phyloP scores from a whole-genome alignment of 169 alveolate genomes.

The Plasmodium billcollinsi region DNA sequence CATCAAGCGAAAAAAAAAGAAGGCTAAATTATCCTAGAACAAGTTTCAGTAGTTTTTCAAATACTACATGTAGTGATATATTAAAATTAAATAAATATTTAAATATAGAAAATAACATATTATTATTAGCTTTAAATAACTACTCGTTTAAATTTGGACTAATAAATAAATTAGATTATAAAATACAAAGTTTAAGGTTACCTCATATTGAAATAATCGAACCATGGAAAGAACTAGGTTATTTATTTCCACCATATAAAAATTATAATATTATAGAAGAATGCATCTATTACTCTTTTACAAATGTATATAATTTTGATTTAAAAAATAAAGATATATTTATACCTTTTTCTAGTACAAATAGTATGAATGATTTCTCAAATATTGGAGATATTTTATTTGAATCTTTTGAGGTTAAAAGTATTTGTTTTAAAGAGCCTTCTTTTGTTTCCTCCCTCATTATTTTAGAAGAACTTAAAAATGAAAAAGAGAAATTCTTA shows the following conservation, averaged over 20 bases:
- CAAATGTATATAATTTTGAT: conserved; percentile 64
- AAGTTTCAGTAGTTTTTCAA: conserved; percentile 73
- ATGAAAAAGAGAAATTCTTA: background rate
- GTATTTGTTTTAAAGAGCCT: conserved; percentile 53
- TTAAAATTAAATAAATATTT: conserved; percentile 49
- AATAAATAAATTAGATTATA: conserved; percentile 44
- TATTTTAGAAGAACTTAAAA: conserved; percentile 38
- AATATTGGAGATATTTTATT: conserved; percentile 66
- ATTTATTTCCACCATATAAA: conserved; percentile 60
- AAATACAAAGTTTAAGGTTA: conserved; percentile 62
- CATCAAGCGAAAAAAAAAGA: conserved; percentile 48
- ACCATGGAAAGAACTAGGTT: conserved; percentile 70
- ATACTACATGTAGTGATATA: conserved; percentile 77
- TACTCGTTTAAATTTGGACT: conserved; percentile 70
- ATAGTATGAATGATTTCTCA: conserved; percentile 54
- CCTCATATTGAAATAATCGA: conserved; percentile 71
- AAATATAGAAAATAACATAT: conserved; percentile 44
- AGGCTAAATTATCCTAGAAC: conserved; percentile 6
- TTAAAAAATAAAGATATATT: conserved; percentile 66
- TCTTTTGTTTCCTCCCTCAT: conserved; percentile 65
- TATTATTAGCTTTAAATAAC: conserved; percentile 39
- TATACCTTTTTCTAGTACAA: conserved; percentile 69
- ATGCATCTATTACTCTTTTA: conserved; percentile 51
- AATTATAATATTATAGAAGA: conserved; percentile 71
- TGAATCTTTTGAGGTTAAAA: conserved; percentile 62